Evolutionary conservation across 805 yeast genomes (phyloP).

Genomic region (Candida ovalis): DNA sequence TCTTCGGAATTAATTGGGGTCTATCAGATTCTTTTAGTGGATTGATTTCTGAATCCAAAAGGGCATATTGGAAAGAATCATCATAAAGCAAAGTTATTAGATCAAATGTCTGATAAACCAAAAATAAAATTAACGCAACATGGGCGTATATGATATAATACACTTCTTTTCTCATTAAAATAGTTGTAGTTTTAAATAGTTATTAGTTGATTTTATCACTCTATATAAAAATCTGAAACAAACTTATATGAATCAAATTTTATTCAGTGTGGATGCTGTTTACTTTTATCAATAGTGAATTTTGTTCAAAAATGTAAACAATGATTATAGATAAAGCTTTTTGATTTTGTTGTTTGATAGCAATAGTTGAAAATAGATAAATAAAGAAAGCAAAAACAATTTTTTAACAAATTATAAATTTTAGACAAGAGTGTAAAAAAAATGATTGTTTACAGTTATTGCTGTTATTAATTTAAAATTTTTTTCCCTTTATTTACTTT

Average conservation of each 20-base stretch:
- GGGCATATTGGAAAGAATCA: conserved; percentile 61
- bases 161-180: conserved; percentile 59
- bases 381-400: too few relatives aligned
- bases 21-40: conserved; percentile 40
- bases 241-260: too few relatives aligned
- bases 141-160: conserved; percentile 60
- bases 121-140: conserved; percentile 45
- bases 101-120: conserved; percentile 66
- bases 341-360: too few relatives aligned
- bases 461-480: neutral
- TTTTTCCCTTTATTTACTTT: too few relatives aligned
- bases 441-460: neutral
- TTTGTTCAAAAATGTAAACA: too few relatives aligned
- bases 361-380: too few relatives aligned
- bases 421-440: neutral
- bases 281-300: too few relatives aligned
- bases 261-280: too few relatives aligned
- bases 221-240: too few relatives aligned
- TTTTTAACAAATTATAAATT: too few relatives aligned
- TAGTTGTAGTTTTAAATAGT: neutral
- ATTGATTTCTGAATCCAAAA: conserved; percentile 59
- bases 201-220: too few relatives aligned
- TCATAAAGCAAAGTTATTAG: conserved; percentile 71
- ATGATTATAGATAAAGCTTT: too few relatives aligned
- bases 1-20: conserved; percentile 72